Evolutionary conservation across 2,329 filamentous ascomycete genomes (phyloP).

Genomic region (Sporothrix pallida): DNA sequence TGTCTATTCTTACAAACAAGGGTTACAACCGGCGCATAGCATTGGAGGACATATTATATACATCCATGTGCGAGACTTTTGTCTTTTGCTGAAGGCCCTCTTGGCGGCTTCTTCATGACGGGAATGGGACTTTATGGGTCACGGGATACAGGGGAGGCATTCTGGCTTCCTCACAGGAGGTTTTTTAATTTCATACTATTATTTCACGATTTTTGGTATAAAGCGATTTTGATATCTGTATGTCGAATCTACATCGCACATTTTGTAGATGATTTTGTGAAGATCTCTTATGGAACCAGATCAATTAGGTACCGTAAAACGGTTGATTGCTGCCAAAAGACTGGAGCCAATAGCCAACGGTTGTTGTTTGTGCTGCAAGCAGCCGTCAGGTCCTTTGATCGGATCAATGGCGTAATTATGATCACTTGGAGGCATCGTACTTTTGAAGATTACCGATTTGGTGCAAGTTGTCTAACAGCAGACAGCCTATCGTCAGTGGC

Average conservation of each 20-base stretch:
- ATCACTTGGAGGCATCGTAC: neutral
- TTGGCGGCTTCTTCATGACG: constrained; percentile 29
- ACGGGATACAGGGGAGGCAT: neutral
- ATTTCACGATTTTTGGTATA: neutral
- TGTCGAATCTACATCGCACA: no score
- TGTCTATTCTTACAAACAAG: constrained; percentile 23
- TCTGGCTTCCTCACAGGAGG: constrained; percentile 1
- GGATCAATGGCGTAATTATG: neutral
- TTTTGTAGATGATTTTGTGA: neutral
- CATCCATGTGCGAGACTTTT: constrained; percentile 31
- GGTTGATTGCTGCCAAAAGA: neutral
- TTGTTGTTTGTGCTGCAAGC: constrained; percentile 1
- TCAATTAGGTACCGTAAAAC: no score
- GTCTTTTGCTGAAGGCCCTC: constrained; percentile 19
- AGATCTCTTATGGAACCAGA: neutral
- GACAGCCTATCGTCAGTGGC: constrained; percentile 23
- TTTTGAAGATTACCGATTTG: neutral
- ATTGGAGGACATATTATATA: constrained; percentile 36
- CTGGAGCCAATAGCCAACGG: neutral
- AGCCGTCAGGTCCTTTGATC: neutral
- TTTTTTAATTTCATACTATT: constrained; percentile 29
- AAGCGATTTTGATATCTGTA: neutral
- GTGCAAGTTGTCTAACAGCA: neutral
- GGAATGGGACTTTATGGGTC: constrained; percentile 30
- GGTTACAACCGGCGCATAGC: constrained; percentile 36